These are phyloP conservation scores for Durotheca rogersii DNA, from an alignment of 495 filamentous ascomycete species.

Conservation along the genomic window DNA sequence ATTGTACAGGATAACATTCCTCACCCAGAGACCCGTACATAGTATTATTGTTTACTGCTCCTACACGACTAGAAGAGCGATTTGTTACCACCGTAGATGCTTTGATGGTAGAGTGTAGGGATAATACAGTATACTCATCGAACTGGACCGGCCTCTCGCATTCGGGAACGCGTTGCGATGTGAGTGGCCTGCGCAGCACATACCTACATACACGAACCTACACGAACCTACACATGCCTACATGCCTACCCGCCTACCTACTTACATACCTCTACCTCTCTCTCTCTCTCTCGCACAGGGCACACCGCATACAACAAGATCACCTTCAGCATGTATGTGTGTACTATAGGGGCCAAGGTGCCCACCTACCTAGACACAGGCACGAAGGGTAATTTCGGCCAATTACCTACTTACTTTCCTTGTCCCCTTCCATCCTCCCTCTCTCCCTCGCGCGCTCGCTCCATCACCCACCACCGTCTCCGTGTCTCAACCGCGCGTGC, in stretches of 20 bases:
- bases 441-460: neutral
- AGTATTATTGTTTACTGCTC: too few species aligned
- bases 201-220: neutral
- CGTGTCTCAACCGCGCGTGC: neutral
- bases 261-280: too few species aligned
- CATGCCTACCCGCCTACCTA: too few species aligned
- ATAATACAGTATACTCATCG: neutral
- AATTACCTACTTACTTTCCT: neutral
- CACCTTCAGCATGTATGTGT: too few species aligned
- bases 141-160: neutral
- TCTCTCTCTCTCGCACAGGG: too few species aligned
- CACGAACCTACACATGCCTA: neutral
- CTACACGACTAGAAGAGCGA: neutral
- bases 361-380: slow-evolving; percentile 4
- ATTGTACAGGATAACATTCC: too few species aligned
- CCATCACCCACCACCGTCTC: neutral
- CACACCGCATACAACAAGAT: too few species aligned
- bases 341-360: too few species aligned
- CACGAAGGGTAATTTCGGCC: slow-evolving; percentile 30
- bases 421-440: neutral
- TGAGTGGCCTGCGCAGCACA: neutral
- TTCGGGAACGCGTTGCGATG: neutral
- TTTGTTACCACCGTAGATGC: neutral
- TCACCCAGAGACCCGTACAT: too few species aligned
- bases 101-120: too few species aligned